Percentiles rank a stretch among this genome's conserved stretches.
Evolutionary conservation across 768 basidiomycete species (phyloP).

Genomic region (Tulasnella sp.): DNA sequence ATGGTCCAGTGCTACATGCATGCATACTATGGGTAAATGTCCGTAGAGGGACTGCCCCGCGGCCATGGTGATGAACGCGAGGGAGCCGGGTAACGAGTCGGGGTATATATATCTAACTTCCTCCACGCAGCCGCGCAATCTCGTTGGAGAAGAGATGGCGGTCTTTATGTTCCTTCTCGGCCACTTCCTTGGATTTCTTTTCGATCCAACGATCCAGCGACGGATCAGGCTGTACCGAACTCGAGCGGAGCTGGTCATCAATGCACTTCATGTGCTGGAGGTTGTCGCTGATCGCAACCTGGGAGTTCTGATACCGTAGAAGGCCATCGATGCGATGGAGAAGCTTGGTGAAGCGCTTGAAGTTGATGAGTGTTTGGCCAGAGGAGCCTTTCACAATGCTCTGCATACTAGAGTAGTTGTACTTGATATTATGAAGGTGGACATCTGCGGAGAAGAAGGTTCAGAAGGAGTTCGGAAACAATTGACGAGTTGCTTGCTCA

Average conservation of each 20-base stretch:
- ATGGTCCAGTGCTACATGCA: neutral
- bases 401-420: neutral
- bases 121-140: neutral
- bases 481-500: neutral
- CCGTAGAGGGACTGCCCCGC: neutral
- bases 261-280: neutral
- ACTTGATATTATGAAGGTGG: constrained; percentile 20
- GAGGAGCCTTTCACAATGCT: neutral
- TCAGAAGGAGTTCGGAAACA: neutral
- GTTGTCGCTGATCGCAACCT: neutral
- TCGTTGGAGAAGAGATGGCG: neutral
- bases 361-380: constrained; percentile 22
- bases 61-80: neutral
- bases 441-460: neutral
- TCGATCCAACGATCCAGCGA: neutral
- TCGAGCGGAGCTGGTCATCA: neutral
- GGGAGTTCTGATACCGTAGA: neutral
- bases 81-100: neutral
- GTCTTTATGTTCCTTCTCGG: neutral
- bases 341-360: constrained; percentile 25
- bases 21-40: neutral
- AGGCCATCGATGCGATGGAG: constrained; percentile 9
- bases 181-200: neutral
- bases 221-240: neutral
- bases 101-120: neutral